Base-by-base conservation (phyloP, 1,284 basidiomycete genomes). In the Ustilago tritici region DNA sequence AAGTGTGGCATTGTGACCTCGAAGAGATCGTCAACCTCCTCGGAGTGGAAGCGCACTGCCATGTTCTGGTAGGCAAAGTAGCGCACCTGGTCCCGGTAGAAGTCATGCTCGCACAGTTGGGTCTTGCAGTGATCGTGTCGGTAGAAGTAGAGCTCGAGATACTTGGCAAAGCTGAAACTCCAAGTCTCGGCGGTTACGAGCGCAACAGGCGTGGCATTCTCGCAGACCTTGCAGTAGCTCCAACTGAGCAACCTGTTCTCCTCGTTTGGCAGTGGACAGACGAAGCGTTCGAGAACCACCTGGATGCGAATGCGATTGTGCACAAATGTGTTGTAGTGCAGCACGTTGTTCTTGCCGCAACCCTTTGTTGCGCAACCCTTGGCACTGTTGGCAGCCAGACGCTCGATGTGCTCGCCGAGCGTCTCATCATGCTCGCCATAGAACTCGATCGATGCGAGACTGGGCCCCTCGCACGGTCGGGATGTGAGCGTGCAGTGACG, bases 371-470 rank as follows among this genome's bases (percentile, higher is more conserved):
- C 89, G 83, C 97, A 99, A 35, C 82, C 79, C 32, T 90, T 89
- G 9, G 92, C 87, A 2, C 90, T 92, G 49, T 95, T 93, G 59
- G 89, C 89, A 41, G 92, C 91, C 0, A 91, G 90, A 50, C 92
- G 91, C 80, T 95, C 94, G 73, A 99, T 92, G 87, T 93, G 97
- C 84, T 95, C 93, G 0, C 95, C 95, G 5, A 99, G 89, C 1
- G 96, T 95, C 85, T 91, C 91, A 85, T 99, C 96, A 74, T 94
- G 93, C 66, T 93, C 91, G 56, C 95, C 93, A 84, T 99, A 99
- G 87, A 96, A 98, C 32, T 91, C 92, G 87, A 93, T 91, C 69
- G 92, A 92, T 40, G 90, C 89, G 53, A 95, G 65, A 12, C 86
- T 58, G 31, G 88, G 88, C 49, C 87, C 88, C 6, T 87, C 84